phyloP scores from a whole-genome alignment of 176 grass and related monocot species.

The Elaeis guineensis region DNA sequence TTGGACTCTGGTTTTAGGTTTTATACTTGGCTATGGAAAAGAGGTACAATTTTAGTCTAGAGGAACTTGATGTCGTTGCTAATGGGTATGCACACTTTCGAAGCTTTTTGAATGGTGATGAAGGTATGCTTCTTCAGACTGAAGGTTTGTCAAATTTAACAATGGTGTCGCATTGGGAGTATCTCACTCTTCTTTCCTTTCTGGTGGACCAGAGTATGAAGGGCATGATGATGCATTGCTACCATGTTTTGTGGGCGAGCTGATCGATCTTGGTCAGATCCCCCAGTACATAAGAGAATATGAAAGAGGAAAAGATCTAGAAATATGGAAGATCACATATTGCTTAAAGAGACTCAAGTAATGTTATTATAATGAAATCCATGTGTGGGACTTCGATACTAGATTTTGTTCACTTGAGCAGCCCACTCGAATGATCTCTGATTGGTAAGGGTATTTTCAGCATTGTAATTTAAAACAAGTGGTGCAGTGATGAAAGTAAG shows the following conservation, averaged over 20 bases:
- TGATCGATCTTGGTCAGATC: slow-evolving; percentile 37
- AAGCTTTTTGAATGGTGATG: slow-evolving; percentile 42
- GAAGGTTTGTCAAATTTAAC: neutral
- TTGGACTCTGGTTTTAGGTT: slow-evolving; percentile 23
- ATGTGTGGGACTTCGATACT: too few relatives aligned
- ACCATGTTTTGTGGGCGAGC: slow-evolving; percentile 37
- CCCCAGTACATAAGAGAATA: slow-evolving; percentile 79
- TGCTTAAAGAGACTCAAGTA: neutral
- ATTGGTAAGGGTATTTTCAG: too few relatives aligned
- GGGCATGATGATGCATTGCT: neutral
- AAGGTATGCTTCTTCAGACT: slow-evolving; percentile 15
- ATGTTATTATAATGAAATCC: too few relatives aligned
- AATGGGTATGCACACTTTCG: slow-evolving; percentile 72
- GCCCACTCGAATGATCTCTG: too few relatives aligned
- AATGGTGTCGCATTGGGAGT: neutral
- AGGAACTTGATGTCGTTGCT: slow-evolving; percentile 61
- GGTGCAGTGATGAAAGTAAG: too few relatives aligned
- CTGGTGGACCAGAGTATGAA: slow-evolving; percentile 20
- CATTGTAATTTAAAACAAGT: too few relatives aligned
- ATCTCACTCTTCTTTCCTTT: neutral
- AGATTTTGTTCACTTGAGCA: too few relatives aligned
- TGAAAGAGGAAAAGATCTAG: slow-evolving; percentile 58
- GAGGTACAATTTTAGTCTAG: slow-evolving; percentile 82
- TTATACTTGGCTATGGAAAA: slow-evolving; percentile 86
- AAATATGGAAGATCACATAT: slow-evolving; percentile 59